Conservation (phyloP, 495 filamentous ascomycete species). For the Penicillium robsamsonii region DNA sequence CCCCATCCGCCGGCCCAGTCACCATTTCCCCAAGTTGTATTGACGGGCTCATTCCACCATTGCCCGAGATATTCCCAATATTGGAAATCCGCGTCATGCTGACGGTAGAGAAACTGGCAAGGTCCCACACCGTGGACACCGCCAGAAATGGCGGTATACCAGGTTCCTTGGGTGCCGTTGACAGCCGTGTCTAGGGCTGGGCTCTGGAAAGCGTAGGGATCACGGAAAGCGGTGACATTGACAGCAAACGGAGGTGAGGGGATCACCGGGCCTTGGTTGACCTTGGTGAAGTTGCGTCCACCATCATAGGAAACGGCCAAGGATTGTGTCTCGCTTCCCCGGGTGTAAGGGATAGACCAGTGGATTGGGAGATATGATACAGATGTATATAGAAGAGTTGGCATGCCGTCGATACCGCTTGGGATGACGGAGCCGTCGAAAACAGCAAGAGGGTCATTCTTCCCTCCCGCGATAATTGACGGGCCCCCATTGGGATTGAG, state of each 20-base stretch:
- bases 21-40: slow-evolving; percentile 25
- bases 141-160: slow-evolving; percentile 24
- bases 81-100: slow-evolving; percentile 15
- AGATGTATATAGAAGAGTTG: slow-evolving; percentile 25
- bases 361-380: slow-evolving; percentile 26
- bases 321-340: slow-evolving; percentile 23
- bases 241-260: slow-evolving; percentile 15
- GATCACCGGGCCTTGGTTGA: slow-evolving; percentile 18
- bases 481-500: slow-evolving; percentile 14
- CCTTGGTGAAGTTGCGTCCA: slow-evolving; percentile 23
- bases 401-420: slow-evolving; percentile 18
- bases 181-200: slow-evolving; percentile 10
- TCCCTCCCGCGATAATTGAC: slow-evolving; percentile 19
- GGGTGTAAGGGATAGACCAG: slow-evolving; percentile 27
- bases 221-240: slow-evolving; percentile 24
- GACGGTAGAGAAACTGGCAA: slow-evolving; percentile 23
- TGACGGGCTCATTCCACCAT: slow-evolving; percentile 23
- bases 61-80: slow-evolving; percentile 25
- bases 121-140: slow-evolving; percentile 20
- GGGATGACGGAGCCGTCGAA: slow-evolving; percentile 27
- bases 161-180: slow-evolving; percentile 11
- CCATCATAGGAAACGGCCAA: slow-evolving; percentile 21
- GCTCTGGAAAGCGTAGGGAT: slow-evolving; percentile 25
- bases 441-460: slow-evolving; percentile 22
- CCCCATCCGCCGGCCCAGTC: slow-evolving; percentile 23